Evolutionary conservation across 192 early-diverging fungal genomes (phyloP), one percentile per base, ranked within the genome.

Genomic region (Cladochytrium replicatum): DNA sequence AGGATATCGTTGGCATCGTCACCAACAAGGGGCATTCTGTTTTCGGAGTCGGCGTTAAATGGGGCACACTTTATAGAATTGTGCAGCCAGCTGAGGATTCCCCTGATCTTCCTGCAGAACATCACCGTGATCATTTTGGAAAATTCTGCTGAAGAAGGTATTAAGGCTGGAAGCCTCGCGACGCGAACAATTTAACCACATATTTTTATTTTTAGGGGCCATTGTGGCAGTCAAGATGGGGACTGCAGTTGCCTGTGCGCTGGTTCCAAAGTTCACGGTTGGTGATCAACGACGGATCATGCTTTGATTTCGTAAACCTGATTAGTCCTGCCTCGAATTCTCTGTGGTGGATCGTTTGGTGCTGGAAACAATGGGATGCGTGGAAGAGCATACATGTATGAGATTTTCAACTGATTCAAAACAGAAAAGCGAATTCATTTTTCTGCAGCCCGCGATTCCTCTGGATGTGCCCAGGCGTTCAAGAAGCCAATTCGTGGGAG

Each of bases 351-450:
- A 3, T 75, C 73, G 5, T 75, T 72, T 43, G 73, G 73, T 29
- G 73, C 73, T 41, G 87, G 93, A 61, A 97, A 97, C 74, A 93
- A 97, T 58, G 93, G 93, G 29, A 97, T 94, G 93, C 92, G 93
- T 58, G 93, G 93, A 3, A 69, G 93, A 43, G 90, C 93, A 0
- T 94, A 88, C 71, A 60, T n/a, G n/a, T n/a, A n/a, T n/a, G n/a
- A n/a, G n/a, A n/a, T n/a, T n/a, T n/a, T 13, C 13, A 13, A n/a
- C n/a, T n/a, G n/a, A n/a, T n/a, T n/a, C n/a, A n/a, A n/a, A n/a
- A n/a, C n/a, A 56, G 87, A 90, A 61, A 97, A 97, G 57, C 91
- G 93, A 29, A 97, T 94, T 91, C 92, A 91, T 58, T 91, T 91
- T 3, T 70, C 91, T 43, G 90, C 71, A 60, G 77, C 30, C 93